Evolutionary conservation across 1,139 yeast species (phyloP), one percentile per base, ranked within the genome.

Genomic region (Magnusiomyces ingens): DNA sequence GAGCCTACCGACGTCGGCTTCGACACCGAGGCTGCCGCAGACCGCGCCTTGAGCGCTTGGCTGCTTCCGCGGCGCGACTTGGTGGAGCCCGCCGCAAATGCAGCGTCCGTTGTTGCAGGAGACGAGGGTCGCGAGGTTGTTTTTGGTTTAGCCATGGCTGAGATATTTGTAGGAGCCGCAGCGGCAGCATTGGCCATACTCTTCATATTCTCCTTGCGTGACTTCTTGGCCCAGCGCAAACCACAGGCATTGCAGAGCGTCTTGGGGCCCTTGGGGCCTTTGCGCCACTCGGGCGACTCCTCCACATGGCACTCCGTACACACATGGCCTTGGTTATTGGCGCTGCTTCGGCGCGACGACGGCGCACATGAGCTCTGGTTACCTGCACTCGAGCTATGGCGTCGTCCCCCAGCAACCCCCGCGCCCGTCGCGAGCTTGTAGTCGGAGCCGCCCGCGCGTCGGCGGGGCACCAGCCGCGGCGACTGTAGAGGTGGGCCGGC

Each of bases 171-270:
- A 4, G 51, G 44, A 10, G 38, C 49, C 15, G 54, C 43, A 10
- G 54, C 42, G 5, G 54, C 51, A 5, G 51, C 46, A 12, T 40
- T 46, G 5, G 49, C 52, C 2, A 42, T 51, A 10, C 45, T 51
- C 46, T 42, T 49, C 49, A 55, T 50, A 40, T 53, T 57, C 50
- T 62, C 61, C 57, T 62, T 62, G 46, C 71, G 63, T 40, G 71
- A 61, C 61, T 67, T 62, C 62, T 72, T 72, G 19, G 76, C 74
- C 66, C 71, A 83, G 58, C 80, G 77, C 55, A 81, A 72, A 0
- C 87, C 87, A 65, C 87, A 81, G 1, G 85, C 85, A 62, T 81
- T 81, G 67, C 86, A 81, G 57, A 81, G 70, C 0, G 85, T 80
- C 59, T 83, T 74, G 15, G 82, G 82, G 0, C 85, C 85, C 54